phyloP scores from a whole-genome alignment of 1,139 yeast genomes.

The Kodamaea plutei region DNA sequence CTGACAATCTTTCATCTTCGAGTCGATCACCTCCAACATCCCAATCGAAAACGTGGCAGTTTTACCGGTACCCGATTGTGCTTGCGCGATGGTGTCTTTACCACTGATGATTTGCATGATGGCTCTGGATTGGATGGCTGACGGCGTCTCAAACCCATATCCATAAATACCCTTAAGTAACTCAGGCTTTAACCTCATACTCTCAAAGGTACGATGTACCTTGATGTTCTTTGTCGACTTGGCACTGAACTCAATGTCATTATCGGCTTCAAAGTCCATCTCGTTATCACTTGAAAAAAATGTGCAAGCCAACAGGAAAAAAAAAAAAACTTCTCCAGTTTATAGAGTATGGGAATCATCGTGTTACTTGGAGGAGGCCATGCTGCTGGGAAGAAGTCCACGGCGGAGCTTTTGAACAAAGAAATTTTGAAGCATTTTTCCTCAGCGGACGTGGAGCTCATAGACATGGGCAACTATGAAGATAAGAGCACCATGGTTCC shows the following conservation, averaged over 20 bases:
- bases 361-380: slow-evolving; percentile 74
- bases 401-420: slow-evolving; percentile 27
- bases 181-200: slow-evolving; percentile 71
- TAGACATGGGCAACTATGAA: slow-evolving; percentile 24
- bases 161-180: slow-evolving; percentile 73
- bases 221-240: slow-evolving; percentile 57
- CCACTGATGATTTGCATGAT: slow-evolving; percentile 90
- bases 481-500: slow-evolving; percentile 6
- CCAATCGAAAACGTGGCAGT: slow-evolving; percentile 96
- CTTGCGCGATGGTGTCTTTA: slow-evolving; percentile 92
- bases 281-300: slow-evolving; percentile 6
- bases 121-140: slow-evolving; percentile 94
- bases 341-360: slow-evolving; percentile 23
- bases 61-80: slow-evolving; percentile 97
- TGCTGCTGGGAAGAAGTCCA: slow-evolving; percentile 58
- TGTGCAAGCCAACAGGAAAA: not conserved
- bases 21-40: slow-evolving; percentile 75
- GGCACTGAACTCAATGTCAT: slow-evolving; percentile 51
- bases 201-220: slow-evolving; percentile 66
- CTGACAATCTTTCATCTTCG: slow-evolving; percentile 64
- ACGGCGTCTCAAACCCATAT: slow-evolving; percentile 92
- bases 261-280: slow-evolving; percentile 49
- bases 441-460: slow-evolving; percentile 25
- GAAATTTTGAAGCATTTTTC: slow-evolving; percentile 22
- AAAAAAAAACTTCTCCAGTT: not conserved